Percentiles rank a stretch among this genome's conserved stretches.
phyloP scores from a whole-genome alignment of 345 rosid genomes.

The Excoecaria cochinchinensis region DNA sequence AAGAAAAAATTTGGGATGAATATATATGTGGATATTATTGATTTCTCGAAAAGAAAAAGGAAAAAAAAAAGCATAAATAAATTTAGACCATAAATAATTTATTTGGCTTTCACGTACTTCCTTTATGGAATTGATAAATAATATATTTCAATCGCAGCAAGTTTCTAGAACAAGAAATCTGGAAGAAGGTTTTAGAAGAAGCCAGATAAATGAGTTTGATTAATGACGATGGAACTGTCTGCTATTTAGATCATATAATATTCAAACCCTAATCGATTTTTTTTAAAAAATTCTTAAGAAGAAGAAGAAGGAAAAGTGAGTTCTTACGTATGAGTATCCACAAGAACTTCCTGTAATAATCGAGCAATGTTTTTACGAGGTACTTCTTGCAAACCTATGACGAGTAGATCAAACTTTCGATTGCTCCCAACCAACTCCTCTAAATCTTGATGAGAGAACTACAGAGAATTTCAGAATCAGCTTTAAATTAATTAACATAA shows the following conservation, averaged over 20 bases:
- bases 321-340: slow-evolving; percentile 42
- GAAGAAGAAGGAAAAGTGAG: background rate
- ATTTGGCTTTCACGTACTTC: too few relatives aligned
- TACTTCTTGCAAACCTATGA: slow-evolving; percentile 53
- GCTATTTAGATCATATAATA: too few relatives aligned
- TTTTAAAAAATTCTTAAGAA: background rate
- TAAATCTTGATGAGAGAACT: slow-evolving; percentile 43
- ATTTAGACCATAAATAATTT: too few relatives aligned
- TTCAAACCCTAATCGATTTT: too few relatives aligned
- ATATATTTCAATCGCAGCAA: too few relatives aligned
- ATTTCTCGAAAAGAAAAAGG: too few relatives aligned
- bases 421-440: slow-evolving; percentile 43
- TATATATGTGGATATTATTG: background rate
- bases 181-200: background rate
- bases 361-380: slow-evolving; percentile 34
- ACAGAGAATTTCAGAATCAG: background rate
- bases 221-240: too few relatives aligned
- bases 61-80: too few relatives aligned
- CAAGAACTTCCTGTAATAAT: slow-evolving; percentile 39
- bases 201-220: background rate
- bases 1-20: background rate
- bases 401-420: slow-evolving; percentile 44
- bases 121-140: too few relatives aligned
- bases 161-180: background rate
- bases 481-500: too few relatives aligned